Evolutionary conservation across 768 basidiomycete species (phyloP).

Genomic region (Mycena belliarum): DNA sequence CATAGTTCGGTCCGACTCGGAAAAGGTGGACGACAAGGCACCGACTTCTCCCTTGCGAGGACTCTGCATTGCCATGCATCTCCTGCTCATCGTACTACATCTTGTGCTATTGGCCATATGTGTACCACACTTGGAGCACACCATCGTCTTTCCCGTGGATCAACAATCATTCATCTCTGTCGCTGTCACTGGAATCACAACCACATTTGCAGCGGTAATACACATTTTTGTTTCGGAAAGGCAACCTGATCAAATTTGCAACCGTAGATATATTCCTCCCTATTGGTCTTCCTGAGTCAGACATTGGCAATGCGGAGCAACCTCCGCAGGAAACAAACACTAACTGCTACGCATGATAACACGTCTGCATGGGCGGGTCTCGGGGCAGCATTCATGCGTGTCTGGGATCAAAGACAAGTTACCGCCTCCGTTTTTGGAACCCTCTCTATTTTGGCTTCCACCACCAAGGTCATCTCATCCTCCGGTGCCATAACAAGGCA

Average conservation of each 20-base stretch:
- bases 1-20: too few relatives aligned
- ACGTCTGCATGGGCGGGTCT: neutral
- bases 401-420: neutral
- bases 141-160: neutral
- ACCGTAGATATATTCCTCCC: neutral
- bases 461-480: too few relatives aligned
- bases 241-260: neutral
- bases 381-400: neutral
- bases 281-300: slow-evolving; percentile 16
- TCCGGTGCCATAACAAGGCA: too few relatives aligned
- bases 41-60: neutral
- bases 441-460: neutral
- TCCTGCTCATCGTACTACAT: neutral
- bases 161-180: neutral
- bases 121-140: neutral
- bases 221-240: neutral
- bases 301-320: slow-evolving; percentile 7
- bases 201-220: neutral
- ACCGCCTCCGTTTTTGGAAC: neutral
- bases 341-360: slow-evolving; percentile 22
- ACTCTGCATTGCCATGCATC: neutral
- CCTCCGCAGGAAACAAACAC: slow-evolving; percentile 7
- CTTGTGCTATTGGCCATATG: neutral
- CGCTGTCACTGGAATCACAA: neutral
- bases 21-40: too few relatives aligned